Percentiles rank a stretch among this genome's conserved stretches.
phyloP scores from a whole-genome alignment of 1,284 basidiomycete species.

The Schizophyllum amplum region DNA sequence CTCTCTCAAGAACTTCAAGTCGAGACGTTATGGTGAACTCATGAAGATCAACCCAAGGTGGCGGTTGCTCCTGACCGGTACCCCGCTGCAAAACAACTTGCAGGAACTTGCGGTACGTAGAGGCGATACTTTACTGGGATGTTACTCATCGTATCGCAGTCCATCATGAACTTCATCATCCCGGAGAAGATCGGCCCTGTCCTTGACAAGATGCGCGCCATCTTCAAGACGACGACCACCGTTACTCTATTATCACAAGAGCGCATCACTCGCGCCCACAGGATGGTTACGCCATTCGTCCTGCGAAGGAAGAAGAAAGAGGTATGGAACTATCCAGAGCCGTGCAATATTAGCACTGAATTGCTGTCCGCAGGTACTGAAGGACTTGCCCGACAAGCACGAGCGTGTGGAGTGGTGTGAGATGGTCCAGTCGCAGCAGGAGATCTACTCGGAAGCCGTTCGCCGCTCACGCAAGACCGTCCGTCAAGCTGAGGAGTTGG shows the following conservation, averaged over 20 bases:
- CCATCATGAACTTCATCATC: constrained; percentile 96
- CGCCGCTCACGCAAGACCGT: constrained; percentile 81
- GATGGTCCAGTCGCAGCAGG: constrained; percentile 79
- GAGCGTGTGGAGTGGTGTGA: constrained; percentile 93
- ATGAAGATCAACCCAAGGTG: constrained; percentile 82
- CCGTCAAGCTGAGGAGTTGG: constrained; percentile 41
- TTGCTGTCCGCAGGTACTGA: constrained; percentile 62
- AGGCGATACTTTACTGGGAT: constrained; percentile 1
- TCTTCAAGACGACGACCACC: constrained; percentile 94
- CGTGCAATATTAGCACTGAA: constrained; percentile 1
- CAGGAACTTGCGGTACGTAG: constrained; percentile 89
- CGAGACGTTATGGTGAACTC: constrained; percentile 88
- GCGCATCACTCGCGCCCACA: constrained; percentile 90
- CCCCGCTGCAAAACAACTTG: constrained; percentile 86
- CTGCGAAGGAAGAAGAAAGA: constrained; percentile 92
- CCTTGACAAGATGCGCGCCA: constrained; percentile 76
- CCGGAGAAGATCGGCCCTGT: constrained; percentile 82
- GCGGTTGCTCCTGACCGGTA: constrained; percentile 92
- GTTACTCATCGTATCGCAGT: constrained; percentile 39
- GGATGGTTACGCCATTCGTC: constrained; percentile 99
- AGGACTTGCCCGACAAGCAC: constrained; percentile 87
- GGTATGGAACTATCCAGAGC: constrained; percentile 26
- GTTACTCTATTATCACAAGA: constrained; percentile 84
- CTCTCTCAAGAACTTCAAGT: constrained; percentile 94
- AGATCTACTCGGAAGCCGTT: constrained; percentile 83